Conservation (phyloP, 805 yeast species). For the Suhomyces emberorum region DNA sequence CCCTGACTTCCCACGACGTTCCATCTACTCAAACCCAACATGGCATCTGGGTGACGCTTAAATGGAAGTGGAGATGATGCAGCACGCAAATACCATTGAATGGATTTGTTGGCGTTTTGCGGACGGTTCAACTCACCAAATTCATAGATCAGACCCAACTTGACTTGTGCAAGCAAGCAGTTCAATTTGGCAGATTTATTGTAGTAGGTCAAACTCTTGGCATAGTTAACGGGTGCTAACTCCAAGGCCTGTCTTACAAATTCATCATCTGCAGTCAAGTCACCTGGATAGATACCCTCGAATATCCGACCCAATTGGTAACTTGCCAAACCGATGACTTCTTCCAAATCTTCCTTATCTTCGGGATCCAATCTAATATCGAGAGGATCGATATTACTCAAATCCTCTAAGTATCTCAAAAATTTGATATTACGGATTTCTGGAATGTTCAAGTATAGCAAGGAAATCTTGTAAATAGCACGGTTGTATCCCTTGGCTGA, state of each 20-base stretch:
- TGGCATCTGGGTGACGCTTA: slow-evolving; percentile 43
- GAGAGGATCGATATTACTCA: slow-evolving; percentile 36
- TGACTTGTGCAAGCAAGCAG: slow-evolving; percentile 39
- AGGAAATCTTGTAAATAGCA: slow-evolving; percentile 41
- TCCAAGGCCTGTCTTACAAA: slow-evolving; percentile 33
- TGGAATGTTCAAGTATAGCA: slow-evolving; percentile 35
- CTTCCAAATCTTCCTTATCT: slow-evolving; percentile 39
- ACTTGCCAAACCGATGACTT: slow-evolving; percentile 39
- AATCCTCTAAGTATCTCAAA: slow-evolving; percentile 32
- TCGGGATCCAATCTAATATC: slow-evolving; percentile 35
- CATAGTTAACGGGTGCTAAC: slow-evolving; percentile 40
- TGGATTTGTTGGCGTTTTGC: slow-evolving; percentile 37
- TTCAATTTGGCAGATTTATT: slow-evolving; percentile 41
- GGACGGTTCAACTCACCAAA: slow-evolving; percentile 41
- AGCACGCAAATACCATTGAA: slow-evolving; percentile 45
- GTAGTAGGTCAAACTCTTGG: slow-evolving; percentile 39
- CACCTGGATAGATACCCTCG: slow-evolving; percentile 46
- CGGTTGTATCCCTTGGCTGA: slow-evolving; percentile 44
- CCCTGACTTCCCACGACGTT: slow-evolving; percentile 33
- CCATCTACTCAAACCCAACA: slow-evolving; percentile 45
- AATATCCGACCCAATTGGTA: slow-evolving; percentile 41
- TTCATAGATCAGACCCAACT: slow-evolving; percentile 42
- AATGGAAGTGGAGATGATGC: slow-evolving; percentile 37
- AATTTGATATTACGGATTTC: slow-evolving; percentile 32
- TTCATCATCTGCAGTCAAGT: slow-evolving; percentile 32